Conservation (phyloP, 768 basidiomycete species). For the Phylloporus scabripes region DNA sequence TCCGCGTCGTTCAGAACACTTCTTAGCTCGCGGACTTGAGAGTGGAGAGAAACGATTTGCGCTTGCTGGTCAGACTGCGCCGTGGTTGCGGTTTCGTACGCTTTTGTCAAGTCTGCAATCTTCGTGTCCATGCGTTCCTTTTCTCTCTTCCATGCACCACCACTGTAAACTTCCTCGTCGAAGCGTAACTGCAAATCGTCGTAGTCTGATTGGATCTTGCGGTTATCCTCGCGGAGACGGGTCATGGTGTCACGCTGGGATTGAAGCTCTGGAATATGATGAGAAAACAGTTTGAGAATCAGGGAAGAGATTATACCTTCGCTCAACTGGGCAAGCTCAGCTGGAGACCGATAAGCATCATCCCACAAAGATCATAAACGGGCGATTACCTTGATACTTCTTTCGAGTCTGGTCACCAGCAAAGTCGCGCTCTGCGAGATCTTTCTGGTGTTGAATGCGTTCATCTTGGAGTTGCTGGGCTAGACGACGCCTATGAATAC, state of each 20-base stretch:
- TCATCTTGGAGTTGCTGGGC: slow-evolving; percentile 75
- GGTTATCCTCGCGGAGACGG: slow-evolving; percentile 72
- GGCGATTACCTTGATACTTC: slow-evolving; percentile 69
- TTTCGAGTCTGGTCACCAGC: slow-evolving; percentile 74
- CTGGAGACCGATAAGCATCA: slow-evolving; percentile 32
- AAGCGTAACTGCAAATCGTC: slow-evolving; percentile 70
- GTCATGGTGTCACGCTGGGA: slow-evolving; percentile 73
- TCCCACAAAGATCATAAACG: neutral
- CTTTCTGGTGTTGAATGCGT: slow-evolving; percentile 71
- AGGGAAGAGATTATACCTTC: slow-evolving; percentile 46
- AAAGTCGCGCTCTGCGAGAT: slow-evolving; percentile 76
- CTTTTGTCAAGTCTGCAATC: slow-evolving; percentile 68
- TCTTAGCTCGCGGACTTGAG: slow-evolving; percentile 80
- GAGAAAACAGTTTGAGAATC: slow-evolving; percentile 1
- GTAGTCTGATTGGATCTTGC: slow-evolving; percentile 69
- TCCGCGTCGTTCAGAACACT: slow-evolving; percentile 81
- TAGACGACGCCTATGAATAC: slow-evolving; percentile 59
- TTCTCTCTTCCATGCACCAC: slow-evolving; percentile 82
- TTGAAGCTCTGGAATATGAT: slow-evolving; percentile 53
- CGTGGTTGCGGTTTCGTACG: slow-evolving; percentile 65
- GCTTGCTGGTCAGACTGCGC: slow-evolving; percentile 78
- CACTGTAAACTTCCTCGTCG: slow-evolving; percentile 74
- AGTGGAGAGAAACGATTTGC: slow-evolving; percentile 78
- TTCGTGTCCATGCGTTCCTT: slow-evolving; percentile 82
- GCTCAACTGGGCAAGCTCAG: slow-evolving; percentile 71